A percentile compares a stretch with the other conserved stretches of the same genome.
Conservation (phyloP, 176 grass and related monocot genomes). For the sorghum (Sorghum bicolor) region Sorghum_bicolor_NCBIv3 NC_012878.2:6813501-6814000, state of each 20-base stretch:
- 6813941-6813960: background rate
- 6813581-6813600: constrained; percentile 57
- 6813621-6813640: constrained; percentile 24
- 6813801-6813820: background rate
- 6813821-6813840: background rate
- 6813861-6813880: too few species aligned
- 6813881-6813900: background rate
- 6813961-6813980: background rate
- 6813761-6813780: constrained; percentile 60
- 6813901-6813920: background rate
- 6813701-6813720: constrained; percentile 91
- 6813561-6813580: constrained; percentile 77
- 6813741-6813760: constrained; percentile 82
- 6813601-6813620: background rate
- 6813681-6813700: constrained; percentile 77
- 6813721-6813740: constrained; percentile 90
- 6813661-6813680: constrained; percentile 46
- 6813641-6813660: background rate
- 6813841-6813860: too few species aligned
- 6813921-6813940: background rate
- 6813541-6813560: constrained; percentile 66
- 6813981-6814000: background rate
- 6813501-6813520: constrained; percentile 75
- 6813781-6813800: constrained; percentile 27
- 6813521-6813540: constrained; percentile 74